A percentile compares a stretch with the other conserved stretches of the same genome.
Conservation (phyloP, 176 grass and related monocot genomes). For the Dactylis glomerata region DNA sequence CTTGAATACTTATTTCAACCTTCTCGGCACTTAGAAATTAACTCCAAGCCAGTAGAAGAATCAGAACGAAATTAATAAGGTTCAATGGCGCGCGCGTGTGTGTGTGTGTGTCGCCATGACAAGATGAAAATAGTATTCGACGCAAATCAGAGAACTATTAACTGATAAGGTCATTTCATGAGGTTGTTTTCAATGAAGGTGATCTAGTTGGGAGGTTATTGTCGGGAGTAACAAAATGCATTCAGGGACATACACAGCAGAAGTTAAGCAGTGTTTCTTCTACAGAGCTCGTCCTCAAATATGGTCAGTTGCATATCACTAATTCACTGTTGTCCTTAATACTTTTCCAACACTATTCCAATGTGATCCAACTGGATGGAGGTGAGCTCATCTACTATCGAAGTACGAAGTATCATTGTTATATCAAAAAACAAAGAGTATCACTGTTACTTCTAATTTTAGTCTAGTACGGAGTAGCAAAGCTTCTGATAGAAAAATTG, state of each 20-base stretch:
- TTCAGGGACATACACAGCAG: neutral
- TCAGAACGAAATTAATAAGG: neutral
- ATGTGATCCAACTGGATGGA: neutral
- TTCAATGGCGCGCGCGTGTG: neutral
- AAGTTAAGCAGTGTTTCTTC: neutral
- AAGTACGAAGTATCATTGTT: no score
- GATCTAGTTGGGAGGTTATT: neutral
- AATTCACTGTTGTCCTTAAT: neutral
- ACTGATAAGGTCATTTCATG: neutral
- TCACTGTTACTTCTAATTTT: neutral
- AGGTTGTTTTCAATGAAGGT: neutral
- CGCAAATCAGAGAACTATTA: neutral
- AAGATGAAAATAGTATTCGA: neutral
- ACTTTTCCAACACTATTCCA: neutral
- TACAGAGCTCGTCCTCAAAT: neutral
- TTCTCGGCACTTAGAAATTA: no score
- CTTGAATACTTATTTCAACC: no score
- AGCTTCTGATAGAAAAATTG: neutral
- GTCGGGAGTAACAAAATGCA: no score
- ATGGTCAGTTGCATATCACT: neutral
- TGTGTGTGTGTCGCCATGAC: no score
- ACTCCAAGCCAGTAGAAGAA: neutral
- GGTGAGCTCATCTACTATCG: neutral
- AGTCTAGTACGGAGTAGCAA: neutral
- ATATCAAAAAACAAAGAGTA: no score